Percentiles rank a stretch among this genome's conserved stretches.
Evolutionary conservation across 129 eudicot species (phyloP).

Genomic region (Arctium lappa): DNA sequence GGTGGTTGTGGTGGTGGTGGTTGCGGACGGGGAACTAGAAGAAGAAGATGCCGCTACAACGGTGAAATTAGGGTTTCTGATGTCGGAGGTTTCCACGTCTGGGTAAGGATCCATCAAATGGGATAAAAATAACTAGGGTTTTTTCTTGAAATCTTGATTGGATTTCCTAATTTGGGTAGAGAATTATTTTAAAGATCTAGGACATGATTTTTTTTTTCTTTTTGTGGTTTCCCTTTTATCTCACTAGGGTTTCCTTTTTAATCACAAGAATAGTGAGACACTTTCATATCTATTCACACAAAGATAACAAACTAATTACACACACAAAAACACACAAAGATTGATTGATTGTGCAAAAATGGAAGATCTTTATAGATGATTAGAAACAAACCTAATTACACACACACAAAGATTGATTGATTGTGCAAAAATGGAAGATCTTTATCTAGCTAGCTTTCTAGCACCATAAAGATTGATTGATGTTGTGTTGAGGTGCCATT

Average conservation of each 20-base stretch:
- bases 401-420: not conserved
- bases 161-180: conserved; percentile 22
- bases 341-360: conserved; percentile 6
- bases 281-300: not conserved
- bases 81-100: conserved; percentile 34
- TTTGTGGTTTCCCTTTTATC: not conserved
- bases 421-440: conserved; percentile 3
- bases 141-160: not conserved
- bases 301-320: not conserved
- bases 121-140: not conserved
- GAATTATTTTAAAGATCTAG: conserved; percentile 15
- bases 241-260: conserved; percentile 36
- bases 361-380: conserved; percentile 4
- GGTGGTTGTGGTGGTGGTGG: not conserved
- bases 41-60: conserved; percentile 19
- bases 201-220: conserved; percentile 3
- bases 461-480: conserved; percentile 13
- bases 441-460: not conserved
- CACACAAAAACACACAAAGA: not conserved
- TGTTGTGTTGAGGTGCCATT: conserved; percentile 29
- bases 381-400: not conserved
- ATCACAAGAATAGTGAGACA: conserved; percentile 23
- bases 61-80: conserved; percentile 26
- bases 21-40: conserved; percentile 15
- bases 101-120: conserved; percentile 45